Percentiles rank a stretch among this genome's conserved stretches.
Evolutionary conservation across 2,329 filamentous ascomycete genomes (phyloP).

Genomic region (Pyricularia pennisetigena): DNA sequence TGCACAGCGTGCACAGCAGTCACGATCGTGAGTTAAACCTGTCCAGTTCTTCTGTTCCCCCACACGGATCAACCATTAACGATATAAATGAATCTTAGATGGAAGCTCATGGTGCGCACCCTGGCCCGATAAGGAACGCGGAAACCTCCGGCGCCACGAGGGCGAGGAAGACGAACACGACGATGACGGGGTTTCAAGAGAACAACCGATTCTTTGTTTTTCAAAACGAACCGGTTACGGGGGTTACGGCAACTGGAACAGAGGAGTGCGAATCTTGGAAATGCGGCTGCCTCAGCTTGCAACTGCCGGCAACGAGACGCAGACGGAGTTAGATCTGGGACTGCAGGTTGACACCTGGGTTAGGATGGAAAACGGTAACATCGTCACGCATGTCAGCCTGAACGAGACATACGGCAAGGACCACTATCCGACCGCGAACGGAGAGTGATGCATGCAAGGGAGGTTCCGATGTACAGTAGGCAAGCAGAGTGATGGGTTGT

Average conservation of each 20-base stretch:
- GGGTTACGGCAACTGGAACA: constrained; percentile 9
- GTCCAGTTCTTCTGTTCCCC: background rate
- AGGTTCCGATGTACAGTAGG: background rate
- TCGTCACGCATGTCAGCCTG: constrained; percentile 8
- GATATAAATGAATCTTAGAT: constrained; percentile 15
- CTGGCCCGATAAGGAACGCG: constrained; percentile 13
- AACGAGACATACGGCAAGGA: constrained; percentile 11
- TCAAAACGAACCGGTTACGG: constrained; percentile 10
- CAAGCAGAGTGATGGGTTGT: background rate
- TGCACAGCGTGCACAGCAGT: constrained; percentile 41
- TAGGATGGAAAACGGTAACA: constrained; percentile 8
- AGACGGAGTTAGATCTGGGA: background rate
- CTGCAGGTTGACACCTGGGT: constrained; percentile 10
- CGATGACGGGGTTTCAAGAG: background rate
- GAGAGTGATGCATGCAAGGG: background rate
- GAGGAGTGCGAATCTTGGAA: constrained; percentile 10
- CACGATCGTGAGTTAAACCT: constrained; percentile 32
- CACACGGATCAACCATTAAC: background rate
- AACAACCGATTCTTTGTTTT: constrained; percentile 33
- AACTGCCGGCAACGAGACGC: background rate
- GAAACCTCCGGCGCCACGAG: constrained; percentile 26
- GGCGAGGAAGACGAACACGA: constrained; percentile 23
- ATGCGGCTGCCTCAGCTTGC: constrained; percentile 6
- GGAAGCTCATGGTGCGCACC: constrained; percentile 33
- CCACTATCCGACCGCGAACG: constrained; percentile 4